A percentile compares a stretch with the other conserved stretches of the same genome.
These are phyloP conservation scores for Fusarium guadeloupense DNA, from an alignment of 2,329 filamentous ascomycete genomes.

Conservation along the genomic window DNA sequence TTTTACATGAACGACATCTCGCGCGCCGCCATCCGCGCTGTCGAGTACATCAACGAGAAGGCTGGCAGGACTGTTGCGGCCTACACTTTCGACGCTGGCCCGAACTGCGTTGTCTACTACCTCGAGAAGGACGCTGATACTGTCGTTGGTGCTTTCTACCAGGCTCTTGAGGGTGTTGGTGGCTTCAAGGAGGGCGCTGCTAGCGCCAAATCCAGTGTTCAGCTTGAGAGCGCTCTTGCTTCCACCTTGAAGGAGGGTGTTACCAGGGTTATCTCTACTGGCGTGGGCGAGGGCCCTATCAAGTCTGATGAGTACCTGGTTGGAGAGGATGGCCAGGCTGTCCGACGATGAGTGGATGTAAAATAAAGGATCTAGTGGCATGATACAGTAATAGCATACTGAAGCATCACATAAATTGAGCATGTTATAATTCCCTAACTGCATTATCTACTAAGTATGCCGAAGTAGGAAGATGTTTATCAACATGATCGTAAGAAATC, in stretches of 20 bases:
- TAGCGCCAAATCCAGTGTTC: conserved; percentile 62
- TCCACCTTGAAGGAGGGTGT: conserved; percentile 79
- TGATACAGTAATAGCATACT: conserved; percentile 7
- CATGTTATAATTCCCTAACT: neutral
- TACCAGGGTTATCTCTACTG: conserved; percentile 87
- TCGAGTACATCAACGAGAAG: conserved; percentile 85
- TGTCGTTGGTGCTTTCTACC: conserved; percentile 82
- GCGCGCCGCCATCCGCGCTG: conserved; percentile 83
- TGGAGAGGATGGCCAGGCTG: conserved; percentile 68
- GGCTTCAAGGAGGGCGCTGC: conserved; percentile 74
- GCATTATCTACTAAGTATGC: no score
- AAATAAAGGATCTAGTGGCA: neutral
- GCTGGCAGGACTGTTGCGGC: conserved; percentile 85
- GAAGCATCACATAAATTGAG: neutral
- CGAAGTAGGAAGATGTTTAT: no score
- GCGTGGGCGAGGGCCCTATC: conserved; percentile 88
- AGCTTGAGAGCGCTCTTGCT: conserved; percentile 72
- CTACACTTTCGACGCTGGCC: conserved; percentile 97
- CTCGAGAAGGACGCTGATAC: conserved; percentile 77
- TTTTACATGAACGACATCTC: conserved; percentile 98
- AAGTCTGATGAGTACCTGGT: conserved; percentile 82
- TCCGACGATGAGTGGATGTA: conserved; percentile 42
- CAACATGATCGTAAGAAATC: no score
- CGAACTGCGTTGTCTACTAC: conserved; percentile 97
- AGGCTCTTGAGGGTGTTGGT: conserved; percentile 67